These are phyloP conservation scores for Stephania japonica DNA, from an alignment of 164 flowering plant genomes.

Conservation along the genomic window DNA sequence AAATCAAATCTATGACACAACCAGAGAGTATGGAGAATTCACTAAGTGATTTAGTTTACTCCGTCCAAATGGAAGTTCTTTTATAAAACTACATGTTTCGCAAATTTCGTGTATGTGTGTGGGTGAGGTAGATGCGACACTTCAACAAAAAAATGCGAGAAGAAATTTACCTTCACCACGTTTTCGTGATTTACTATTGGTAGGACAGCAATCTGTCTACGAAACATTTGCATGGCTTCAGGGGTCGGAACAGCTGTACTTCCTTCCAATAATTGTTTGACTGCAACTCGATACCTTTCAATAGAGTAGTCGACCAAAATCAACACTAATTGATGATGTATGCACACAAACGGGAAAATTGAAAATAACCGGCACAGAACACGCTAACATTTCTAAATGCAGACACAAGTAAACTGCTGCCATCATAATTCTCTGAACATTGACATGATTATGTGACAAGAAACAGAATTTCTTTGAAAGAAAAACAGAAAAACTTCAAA, in stretches of 20 bases:
- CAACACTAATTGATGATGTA: not conserved
- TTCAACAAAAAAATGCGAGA: too few species aligned
- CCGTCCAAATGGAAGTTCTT: not conserved
- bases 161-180: constrained; percentile 19
- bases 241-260: constrained; percentile 1
- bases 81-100: too few species aligned
- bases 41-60: not conserved
- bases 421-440: too few species aligned
- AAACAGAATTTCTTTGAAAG: not conserved
- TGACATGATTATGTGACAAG: too few species aligned
- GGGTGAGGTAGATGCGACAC: too few species aligned
- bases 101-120: too few species aligned
- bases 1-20: not conserved
- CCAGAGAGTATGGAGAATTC: not conserved
- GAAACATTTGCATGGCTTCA: constrained; percentile 14
- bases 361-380: too few species aligned
- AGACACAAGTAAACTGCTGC: too few species aligned
- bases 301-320: too few species aligned
- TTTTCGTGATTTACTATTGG: constrained; percentile 25
- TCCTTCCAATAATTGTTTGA: constrained; percentile 17
- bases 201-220: constrained; percentile 23
- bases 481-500: not conserved
- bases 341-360: not conserved
- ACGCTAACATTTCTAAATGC: too few species aligned
- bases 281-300: constrained; percentile 21